Conservation (phyloP, 2,329 filamentous ascomycete species). For the Calonectria fujianensis region DNA sequence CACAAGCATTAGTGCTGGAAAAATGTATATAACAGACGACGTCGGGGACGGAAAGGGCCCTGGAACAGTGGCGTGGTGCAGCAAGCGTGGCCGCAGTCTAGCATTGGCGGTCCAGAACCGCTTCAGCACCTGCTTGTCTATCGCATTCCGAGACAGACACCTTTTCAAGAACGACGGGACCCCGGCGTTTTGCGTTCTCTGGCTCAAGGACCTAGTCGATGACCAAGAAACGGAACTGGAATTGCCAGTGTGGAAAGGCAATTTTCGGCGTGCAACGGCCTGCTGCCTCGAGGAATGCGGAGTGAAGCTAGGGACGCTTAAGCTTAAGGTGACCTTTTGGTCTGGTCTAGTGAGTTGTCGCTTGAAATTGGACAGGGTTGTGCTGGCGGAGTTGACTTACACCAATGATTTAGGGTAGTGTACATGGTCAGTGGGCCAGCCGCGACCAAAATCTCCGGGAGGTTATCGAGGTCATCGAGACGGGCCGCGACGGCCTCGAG, state of each 20-base stretch:
- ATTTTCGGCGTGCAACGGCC: conserved; percentile 67
- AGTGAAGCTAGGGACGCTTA: conserved; percentile 67
- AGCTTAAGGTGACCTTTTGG: conserved; percentile 62
- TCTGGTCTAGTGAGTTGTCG: conserved; percentile 58
- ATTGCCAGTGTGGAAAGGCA: conserved; percentile 80
- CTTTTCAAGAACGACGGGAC: conserved; percentile 70
- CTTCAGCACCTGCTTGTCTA: conserved; percentile 73
- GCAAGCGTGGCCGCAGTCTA: conserved; percentile 65
- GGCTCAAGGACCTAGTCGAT: conserved; percentile 82
- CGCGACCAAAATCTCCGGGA: conserved; percentile 60
- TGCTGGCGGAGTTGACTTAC: conserved; percentile 25
- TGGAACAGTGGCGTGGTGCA: conserved; percentile 66
- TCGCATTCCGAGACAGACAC: conserved; percentile 68
- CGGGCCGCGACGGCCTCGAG: conserved; percentile 60
- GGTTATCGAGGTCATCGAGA: conserved; percentile 69
- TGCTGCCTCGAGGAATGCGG: conserved; percentile 67
- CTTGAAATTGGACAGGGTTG: conserved; percentile 2
- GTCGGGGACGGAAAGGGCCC: conserved; percentile 59
- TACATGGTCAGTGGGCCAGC: conserved; percentile 61
- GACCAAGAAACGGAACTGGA: conserved; percentile 77
- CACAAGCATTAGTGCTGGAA: conserved; percentile 74
- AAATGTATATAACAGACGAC: conserved; percentile 69
- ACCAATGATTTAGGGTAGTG: conserved; percentile 55
- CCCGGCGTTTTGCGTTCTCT: conserved; percentile 78
- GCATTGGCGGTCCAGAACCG: conserved; percentile 76